A percentile compares a stretch with the other conserved stretches of the same genome.
These are phyloP conservation scores for Coniophora puteana DNA, from an alignment of 1,284 basidiomycete species.

Conservation along the genomic window DNA sequence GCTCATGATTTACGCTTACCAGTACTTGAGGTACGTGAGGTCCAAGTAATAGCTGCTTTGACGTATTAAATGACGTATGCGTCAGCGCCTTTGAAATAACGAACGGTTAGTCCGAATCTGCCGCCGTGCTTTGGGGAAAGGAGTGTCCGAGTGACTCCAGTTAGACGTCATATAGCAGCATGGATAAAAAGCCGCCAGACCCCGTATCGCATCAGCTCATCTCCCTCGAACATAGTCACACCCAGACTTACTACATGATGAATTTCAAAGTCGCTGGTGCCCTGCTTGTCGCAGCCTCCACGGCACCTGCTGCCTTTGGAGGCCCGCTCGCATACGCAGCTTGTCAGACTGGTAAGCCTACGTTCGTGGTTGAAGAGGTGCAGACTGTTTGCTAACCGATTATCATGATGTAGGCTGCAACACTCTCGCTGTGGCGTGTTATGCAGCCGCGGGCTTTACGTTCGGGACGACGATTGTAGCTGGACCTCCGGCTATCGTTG, in stretches of 20 bases:
- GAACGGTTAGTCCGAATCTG: no score
- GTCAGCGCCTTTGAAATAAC: no score
- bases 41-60: no score
- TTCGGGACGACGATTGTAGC: constrained; percentile 40
- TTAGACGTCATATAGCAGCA: no score
- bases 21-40: no score
- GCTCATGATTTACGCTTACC: no score
- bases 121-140: no score
- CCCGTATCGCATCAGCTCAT: constrained; percentile 6
- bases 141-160: no score
- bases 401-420: constrained; percentile 41
- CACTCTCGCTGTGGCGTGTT: constrained; percentile 43
- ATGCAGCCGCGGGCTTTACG: constrained; percentile 42
- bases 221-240: background rate
- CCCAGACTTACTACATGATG: no score
- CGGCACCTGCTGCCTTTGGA: constrained; percentile 19
- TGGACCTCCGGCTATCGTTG: constrained; percentile 39
- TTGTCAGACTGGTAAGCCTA: constrained; percentile 37
- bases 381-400: background rate
- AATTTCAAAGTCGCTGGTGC: background rate
- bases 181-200: no score
- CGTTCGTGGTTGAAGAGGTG: no score
- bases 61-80: no score
- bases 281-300: constrained; percentile 5
- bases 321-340: constrained; percentile 38